A percentile compares a stretch with the other conserved stretches of the same genome.
Evolutionary conservation across 2,329 filamentous ascomycete species (phyloP).

Genomic region (Diaporthe citri): DNA sequence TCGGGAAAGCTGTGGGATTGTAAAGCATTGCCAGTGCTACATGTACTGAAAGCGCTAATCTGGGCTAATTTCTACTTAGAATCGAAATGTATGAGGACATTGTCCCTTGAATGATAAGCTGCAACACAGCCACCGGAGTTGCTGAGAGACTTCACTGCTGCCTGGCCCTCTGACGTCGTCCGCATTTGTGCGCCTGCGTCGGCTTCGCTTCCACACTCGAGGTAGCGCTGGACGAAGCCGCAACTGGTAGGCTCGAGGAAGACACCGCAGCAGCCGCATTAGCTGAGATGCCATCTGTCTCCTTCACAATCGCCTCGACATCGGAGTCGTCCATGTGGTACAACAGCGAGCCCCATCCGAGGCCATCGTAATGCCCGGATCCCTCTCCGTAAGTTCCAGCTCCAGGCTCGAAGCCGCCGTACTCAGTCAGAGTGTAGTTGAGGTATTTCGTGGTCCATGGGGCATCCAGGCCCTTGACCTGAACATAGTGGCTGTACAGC

Average conservation of each 20-base stretch:
- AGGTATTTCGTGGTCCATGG: constrained; percentile 43
- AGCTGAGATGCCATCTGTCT: not conserved
- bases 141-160: not conserved
- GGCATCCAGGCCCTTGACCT: constrained; percentile 41
- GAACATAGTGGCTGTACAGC: constrained; percentile 44
- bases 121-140: not conserved
- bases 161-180: not conserved
- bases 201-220: not conserved
- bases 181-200: not conserved
- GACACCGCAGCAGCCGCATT: not conserved
- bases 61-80: not conserved
- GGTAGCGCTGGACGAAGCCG: not conserved
- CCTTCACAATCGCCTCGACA: not conserved
- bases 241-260: not conserved
- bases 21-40: not conserved
- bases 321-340: constrained; percentile 39
- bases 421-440: constrained; percentile 35
- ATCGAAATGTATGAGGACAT: not conserved
- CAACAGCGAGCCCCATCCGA: constrained; percentile 40
- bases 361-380: constrained; percentile 36
- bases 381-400: constrained; percentile 35
- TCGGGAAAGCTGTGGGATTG: too few species aligned
- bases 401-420: constrained; percentile 39
- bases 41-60: not conserved
- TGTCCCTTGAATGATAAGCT: too few species aligned